Evolutionary conservation across 768 basidiomycete genomes (phyloP).

Genomic region (Dioszegia aurantiaca): DNA sequence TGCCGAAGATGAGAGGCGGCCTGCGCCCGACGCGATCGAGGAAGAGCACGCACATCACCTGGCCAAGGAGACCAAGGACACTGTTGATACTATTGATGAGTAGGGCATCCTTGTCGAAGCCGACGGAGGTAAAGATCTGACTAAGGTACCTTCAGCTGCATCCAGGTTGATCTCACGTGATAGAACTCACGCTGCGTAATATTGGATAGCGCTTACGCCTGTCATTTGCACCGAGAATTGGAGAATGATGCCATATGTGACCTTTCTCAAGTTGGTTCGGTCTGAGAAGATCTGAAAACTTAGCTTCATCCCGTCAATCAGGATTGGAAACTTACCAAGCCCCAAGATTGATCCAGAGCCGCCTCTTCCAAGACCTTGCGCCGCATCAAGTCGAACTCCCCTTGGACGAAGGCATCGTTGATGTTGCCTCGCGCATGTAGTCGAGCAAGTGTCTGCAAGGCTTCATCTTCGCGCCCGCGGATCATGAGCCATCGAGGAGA

Average conservation of each 20-base stretch:
- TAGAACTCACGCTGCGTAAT: constrained; percentile 54
- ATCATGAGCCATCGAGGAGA: constrained; percentile 62
- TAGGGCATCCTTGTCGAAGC: constrained; percentile 30
- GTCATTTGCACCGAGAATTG: constrained; percentile 65
- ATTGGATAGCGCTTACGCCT: constrained; percentile 61
- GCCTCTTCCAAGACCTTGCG: constrained; percentile 45
- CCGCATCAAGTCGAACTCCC: constrained; percentile 46
- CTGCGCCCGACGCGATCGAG: constrained; percentile 69
- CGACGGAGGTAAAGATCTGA: constrained; percentile 24
- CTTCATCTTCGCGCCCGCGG: constrained; percentile 58
- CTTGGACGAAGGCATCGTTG: constrained; percentile 57
- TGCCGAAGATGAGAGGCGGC: constrained; percentile 50
- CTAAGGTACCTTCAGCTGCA: constrained; percentile 5
- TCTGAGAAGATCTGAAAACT: constrained; percentile 55
- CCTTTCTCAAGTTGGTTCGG: constrained; percentile 28
- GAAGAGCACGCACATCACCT: constrained; percentile 61
- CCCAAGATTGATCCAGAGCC: constrained; percentile 54
- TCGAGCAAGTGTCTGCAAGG: constrained; percentile 55
- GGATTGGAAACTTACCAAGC: constrained; percentile 18
- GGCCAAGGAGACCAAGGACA: constrained; percentile 64
- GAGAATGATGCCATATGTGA: constrained; percentile 51
- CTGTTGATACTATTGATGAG: constrained; percentile 76
- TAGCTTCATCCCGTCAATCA: constrained; percentile 55
- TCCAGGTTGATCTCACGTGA: constrained; percentile 26
- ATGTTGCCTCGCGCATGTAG: constrained; percentile 60